Conservation (phyloP, 2,329 filamentous ascomycete species). For the Penicillium sp. region DNA sequence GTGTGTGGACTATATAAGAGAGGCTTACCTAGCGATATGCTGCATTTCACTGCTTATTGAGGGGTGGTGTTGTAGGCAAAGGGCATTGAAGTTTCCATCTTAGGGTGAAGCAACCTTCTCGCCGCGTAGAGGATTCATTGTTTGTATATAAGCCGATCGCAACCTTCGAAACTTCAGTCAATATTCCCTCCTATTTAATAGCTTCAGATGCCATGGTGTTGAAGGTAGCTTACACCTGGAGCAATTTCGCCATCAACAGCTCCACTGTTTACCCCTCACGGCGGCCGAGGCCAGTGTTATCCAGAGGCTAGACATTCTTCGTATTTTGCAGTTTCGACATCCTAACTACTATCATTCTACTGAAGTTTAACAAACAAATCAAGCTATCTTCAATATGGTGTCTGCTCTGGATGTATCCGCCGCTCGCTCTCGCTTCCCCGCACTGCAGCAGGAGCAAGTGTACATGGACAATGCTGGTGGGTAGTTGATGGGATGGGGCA, state of each 20-base stretch:
- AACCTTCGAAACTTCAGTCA: not conserved
- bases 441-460: constrained; percentile 64
- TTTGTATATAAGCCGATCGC: not conserved
- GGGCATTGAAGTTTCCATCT: not conserved
- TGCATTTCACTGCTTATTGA: too few species aligned
- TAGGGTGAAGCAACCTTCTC: not conserved
- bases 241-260: constrained; percentile 13
- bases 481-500: not conserved
- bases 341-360: not conserved
- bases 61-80: not conserved
- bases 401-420: constrained; percentile 55
- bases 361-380: not conserved
- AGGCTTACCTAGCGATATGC: too few species aligned
- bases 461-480: constrained; percentile 68
- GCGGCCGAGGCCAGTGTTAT: not conserved
- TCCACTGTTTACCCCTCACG: constrained; percentile 17
- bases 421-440: constrained; percentile 65
- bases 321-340: not conserved
- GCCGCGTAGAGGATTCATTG: not conserved
- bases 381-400: constrained; percentile 21
- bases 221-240: constrained; percentile 38
- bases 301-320: not conserved
- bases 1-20: not conserved
- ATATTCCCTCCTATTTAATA: too few species aligned
- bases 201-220: not conserved